Evolutionary conservation across 257 asterid species (phyloP).

Genomic region (Datura wrightii): DNA sequence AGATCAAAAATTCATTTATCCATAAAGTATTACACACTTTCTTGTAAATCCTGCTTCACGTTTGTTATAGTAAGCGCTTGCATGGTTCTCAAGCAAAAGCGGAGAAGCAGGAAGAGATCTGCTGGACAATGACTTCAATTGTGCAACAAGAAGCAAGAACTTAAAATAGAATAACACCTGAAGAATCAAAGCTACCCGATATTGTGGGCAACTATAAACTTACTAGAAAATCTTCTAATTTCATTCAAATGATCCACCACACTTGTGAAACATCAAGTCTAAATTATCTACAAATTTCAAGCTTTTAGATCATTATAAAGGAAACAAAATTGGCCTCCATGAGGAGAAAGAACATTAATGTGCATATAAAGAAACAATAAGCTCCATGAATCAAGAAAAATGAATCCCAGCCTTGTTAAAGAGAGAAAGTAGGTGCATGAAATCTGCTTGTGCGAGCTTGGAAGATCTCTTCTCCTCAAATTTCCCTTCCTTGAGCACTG

Average conservation of each 20-base stretch:
- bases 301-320: background rate
- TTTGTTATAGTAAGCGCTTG: background rate
- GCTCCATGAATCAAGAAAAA: conserved; percentile 56
- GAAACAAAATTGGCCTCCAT: conserved; percentile 34
- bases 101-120: background rate
- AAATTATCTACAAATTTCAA: conserved; percentile 25
- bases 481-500: conserved; percentile 68
- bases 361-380: background rate
- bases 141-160: conserved; percentile 8
- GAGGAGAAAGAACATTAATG: background rate
- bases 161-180: background rate
- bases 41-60: background rate
- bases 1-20: background rate
- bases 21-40: no score
- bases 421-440: conserved; percentile 78
- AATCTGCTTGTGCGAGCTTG: conserved; percentile 80
- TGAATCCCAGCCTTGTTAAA: conserved; percentile 85
- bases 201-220: background rate
- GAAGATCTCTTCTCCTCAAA: conserved; percentile 81
- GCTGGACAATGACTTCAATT: background rate
- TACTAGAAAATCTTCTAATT: background rate
- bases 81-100: background rate
- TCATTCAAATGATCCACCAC: background rate
- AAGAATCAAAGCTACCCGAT: background rate
- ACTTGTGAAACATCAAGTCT: background rate